Evolutionary conservation across 2,329 filamentous ascomycete genomes (phyloP).

Genomic region (Stemphylium vesicarium): DNA sequence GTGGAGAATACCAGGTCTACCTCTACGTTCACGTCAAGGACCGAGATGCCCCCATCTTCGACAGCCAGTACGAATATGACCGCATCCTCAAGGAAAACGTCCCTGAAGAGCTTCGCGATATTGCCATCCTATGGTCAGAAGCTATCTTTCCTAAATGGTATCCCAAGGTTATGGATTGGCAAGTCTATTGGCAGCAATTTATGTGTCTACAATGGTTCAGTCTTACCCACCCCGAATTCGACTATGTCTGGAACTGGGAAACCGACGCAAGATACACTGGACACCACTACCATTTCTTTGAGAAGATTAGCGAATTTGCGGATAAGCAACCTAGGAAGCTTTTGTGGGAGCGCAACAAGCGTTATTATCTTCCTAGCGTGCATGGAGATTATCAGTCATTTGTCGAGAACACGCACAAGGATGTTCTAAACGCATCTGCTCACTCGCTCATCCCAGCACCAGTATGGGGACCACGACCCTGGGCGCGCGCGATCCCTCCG

Average conservation of each 20-base stretch:
- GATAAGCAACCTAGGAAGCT: constrained; percentile 63
- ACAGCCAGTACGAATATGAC: constrained; percentile 65
- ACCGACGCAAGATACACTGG: constrained; percentile 81
- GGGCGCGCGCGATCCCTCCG: constrained; percentile 58
- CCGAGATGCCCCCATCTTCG: constrained; percentile 62
- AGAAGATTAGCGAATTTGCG: constrained; percentile 64
- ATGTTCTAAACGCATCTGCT: constrained; percentile 49
- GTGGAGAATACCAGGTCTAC: constrained; percentile 57
- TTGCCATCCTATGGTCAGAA: constrained; percentile 77
- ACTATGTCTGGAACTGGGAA: constrained; percentile 85
- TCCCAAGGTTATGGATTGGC: constrained; percentile 56
- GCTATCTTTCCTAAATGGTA: constrained; percentile 56
- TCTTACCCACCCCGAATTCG: constrained; percentile 77
- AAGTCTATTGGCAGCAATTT: constrained; percentile 66
- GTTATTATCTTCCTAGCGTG: constrained; percentile 61
- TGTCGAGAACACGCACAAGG: constrained; percentile 51
- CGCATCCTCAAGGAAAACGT: constrained; percentile 67
- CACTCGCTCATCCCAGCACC: constrained; percentile 59
- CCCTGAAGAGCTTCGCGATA: constrained; percentile 72
- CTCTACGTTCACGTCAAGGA: constrained; percentile 61
- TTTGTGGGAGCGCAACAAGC: constrained; percentile 64
- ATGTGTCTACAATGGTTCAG: constrained; percentile 78
- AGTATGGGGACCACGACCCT: constrained; percentile 84
- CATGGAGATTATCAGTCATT: constrained; percentile 59
- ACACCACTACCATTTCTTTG: constrained; percentile 80